These are phyloP conservation scores for Rhizomucor miehei DNA, from an alignment of 371 early-diverging fungal species.

Conservation along the genomic window DNA sequence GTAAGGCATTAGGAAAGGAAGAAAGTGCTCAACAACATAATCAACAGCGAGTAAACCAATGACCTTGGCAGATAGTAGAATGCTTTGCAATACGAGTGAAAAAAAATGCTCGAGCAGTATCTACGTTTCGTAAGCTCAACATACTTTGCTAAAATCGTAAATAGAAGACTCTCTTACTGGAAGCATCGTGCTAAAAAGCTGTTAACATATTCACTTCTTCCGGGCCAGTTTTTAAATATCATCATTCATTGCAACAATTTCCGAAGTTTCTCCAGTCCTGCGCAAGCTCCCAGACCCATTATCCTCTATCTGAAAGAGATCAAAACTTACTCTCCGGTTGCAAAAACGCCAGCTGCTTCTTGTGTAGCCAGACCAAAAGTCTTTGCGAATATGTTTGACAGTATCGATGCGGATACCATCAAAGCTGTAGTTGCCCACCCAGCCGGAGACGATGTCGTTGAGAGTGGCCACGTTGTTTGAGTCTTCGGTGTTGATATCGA, in stretches of 20 bases:
- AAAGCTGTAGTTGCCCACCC: constrained; percentile 28
- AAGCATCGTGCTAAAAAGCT: constrained; percentile 24
- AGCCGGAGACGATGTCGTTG: constrained; percentile 25
- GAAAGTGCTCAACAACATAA: no score
- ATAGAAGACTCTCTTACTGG: constrained; percentile 16
- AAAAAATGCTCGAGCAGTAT: no score
- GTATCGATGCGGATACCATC: constrained; percentile 52
- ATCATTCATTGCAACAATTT: no score
- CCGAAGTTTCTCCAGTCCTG: no score
- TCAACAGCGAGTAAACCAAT: no score
- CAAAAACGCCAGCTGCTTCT: constrained; percentile 32
- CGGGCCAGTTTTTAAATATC: no score
- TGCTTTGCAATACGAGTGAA: no score
- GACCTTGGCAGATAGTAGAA: no score
- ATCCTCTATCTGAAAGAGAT: constrained; percentile 19
- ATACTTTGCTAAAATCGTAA: constrained; percentile 20
- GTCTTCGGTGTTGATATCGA: constrained; percentile 45
- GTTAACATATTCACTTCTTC: constrained; percentile 13
- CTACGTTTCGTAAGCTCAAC: constrained; percentile 8
- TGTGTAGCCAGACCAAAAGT: constrained; percentile 36
- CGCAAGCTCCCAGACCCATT: constrained; percentile 18
- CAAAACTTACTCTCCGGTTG: constrained; percentile 33
- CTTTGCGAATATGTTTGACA: constrained; percentile 34
- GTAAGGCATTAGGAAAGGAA: no score
- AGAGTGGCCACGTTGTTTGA: constrained; percentile 16